Percentiles rank a stretch among this genome's conserved stretches.
Conservation (phyloP, 1,139 yeast species). For the Kodamaea anthophila region DNA sequence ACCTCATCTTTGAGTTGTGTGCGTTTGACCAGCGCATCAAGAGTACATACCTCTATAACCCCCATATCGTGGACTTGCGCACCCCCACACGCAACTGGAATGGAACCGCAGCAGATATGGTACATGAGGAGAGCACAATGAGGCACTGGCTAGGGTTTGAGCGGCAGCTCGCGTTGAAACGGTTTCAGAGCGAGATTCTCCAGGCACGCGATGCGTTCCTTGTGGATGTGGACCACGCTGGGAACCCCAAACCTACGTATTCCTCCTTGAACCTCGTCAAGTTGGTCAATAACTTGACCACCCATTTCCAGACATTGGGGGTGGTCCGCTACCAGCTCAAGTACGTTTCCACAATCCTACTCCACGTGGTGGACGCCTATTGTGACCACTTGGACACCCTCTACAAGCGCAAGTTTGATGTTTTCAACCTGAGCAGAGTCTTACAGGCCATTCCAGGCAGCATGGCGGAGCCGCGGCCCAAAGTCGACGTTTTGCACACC, state of each 20-base stretch:
- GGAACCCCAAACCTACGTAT: conserved; percentile 51
- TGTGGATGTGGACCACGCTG: conserved; percentile 49
- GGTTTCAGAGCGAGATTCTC: conserved; percentile 54
- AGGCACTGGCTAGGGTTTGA: conserved; percentile 64
- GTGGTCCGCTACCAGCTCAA: conserved; percentile 61
- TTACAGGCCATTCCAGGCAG: conserved; percentile 35
- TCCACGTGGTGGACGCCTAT: conserved; percentile 57
- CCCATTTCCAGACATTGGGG: conserved; percentile 51
- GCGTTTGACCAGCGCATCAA: conserved; percentile 53
- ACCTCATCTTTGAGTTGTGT: conserved; percentile 53
- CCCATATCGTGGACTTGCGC: conserved; percentile 29
- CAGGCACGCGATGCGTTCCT: conserved; percentile 48
- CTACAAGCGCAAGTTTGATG: conserved; percentile 41
- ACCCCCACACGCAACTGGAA: conserved; percentile 41
- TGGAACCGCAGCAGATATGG: conserved; percentile 54
- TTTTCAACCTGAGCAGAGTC: conserved; percentile 32
- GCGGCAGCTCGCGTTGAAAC: conserved; percentile 45
- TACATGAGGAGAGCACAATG: conserved; percentile 19
- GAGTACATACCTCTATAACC: conserved; percentile 50
- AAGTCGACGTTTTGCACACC: conserved; percentile 42
- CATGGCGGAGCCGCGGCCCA: conserved; percentile 27
- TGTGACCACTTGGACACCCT: conserved; percentile 44
- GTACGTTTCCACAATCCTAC: conserved; percentile 65
- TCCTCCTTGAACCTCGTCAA: conserved; percentile 59
- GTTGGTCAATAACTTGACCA: conserved; percentile 61